Evolutionary conservation across 441 rosid species (phyloP).

Genomic region (Gossypium gossypioides): DNA sequence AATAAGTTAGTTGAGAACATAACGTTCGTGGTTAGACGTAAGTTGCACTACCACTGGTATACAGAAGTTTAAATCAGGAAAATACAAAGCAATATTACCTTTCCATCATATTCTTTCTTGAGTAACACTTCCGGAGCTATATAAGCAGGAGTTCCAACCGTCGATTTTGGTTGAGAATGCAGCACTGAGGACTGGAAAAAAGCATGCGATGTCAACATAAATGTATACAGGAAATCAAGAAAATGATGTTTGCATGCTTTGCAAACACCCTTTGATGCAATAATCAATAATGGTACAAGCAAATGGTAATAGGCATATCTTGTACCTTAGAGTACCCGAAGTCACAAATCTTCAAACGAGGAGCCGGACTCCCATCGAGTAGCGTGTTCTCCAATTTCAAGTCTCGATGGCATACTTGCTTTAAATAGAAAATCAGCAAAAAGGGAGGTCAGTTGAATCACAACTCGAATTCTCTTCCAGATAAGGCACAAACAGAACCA

Average conservation of each 20-base stretch:
- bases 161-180: conserved; percentile 96
- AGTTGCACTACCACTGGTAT: not conserved
- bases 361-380: conserved; percentile 91
- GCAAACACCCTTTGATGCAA: not conserved
- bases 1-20: not conserved
- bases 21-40: not conserved
- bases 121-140: conserved; percentile 95
- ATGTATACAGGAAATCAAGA: not conserved
- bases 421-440: conserved; percentile 13
- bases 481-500: conserved; percentile 12
- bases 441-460: conserved; percentile 7
- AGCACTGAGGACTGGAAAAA: conserved; percentile 75
- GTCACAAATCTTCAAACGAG: conserved; percentile 91
- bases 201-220: conserved; percentile 6
- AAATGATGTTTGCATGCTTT: not conserved
- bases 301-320: not conserved
- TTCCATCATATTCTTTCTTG: conserved; percentile 93
- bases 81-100: conserved; percentile 40
- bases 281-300: not conserved
- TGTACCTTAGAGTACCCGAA: conserved; percentile 97
- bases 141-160: conserved; percentile 98
- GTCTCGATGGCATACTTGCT: conserved; percentile 97
- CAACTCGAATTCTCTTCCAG: conserved; percentile 1
- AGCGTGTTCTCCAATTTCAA: conserved; percentile 84
- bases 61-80: not conserved